Evolutionary conservation across 176 grass and related monocot species (phyloP).

Genomic region (Coix lacrymajobi): DNA sequence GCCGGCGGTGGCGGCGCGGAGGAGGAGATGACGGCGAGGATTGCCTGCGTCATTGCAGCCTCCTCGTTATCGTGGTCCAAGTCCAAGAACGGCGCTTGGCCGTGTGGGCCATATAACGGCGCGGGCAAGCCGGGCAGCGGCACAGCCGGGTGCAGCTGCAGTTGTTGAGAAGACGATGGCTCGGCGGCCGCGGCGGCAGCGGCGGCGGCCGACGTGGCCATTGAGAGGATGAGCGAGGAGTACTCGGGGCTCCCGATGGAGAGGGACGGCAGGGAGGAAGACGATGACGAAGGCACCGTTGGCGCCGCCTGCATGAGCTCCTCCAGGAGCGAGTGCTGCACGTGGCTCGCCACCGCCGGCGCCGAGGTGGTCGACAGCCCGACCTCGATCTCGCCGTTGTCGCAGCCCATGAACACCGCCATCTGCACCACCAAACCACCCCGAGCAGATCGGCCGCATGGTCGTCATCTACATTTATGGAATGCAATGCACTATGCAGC

Average conservation of each 20-base stretch:
- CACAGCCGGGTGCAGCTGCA: not conserved
- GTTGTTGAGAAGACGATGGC: not conserved
- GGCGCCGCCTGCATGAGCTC: slow-evolving; percentile 33
- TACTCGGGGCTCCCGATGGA: slow-evolving; percentile 60
- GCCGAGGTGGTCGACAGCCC: slow-evolving; percentile 27
- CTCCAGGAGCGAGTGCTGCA: slow-evolving; percentile 38
- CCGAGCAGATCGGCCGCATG: not conserved
- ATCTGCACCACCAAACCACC: slow-evolving; percentile 29
- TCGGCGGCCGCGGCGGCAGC: not conserved
- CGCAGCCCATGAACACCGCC: slow-evolving; percentile 73
- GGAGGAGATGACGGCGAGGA: slow-evolving; percentile 48
- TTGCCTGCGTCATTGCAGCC: slow-evolving; percentile 29
- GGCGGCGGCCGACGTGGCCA: not conserved
- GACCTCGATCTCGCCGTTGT: slow-evolving; percentile 80
- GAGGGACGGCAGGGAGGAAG: slow-evolving; percentile 39
- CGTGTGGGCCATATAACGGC: not conserved
- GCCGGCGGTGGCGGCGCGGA: not conserved
- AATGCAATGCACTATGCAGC: not conserved
- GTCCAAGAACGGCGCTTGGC: slow-evolving; percentile 10
- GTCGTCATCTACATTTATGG: not conserved
- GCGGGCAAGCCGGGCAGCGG: not conserved
- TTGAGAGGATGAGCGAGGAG: slow-evolving; percentile 30
- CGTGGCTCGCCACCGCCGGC: slow-evolving; percentile 22
- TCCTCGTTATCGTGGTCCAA: not conserved
- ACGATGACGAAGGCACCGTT: slow-evolving; percentile 28